Evolutionary conservation across 2,329 filamentous ascomycete genomes (phyloP).

Genomic region (Neofusicoccum umdonicola): DNA sequence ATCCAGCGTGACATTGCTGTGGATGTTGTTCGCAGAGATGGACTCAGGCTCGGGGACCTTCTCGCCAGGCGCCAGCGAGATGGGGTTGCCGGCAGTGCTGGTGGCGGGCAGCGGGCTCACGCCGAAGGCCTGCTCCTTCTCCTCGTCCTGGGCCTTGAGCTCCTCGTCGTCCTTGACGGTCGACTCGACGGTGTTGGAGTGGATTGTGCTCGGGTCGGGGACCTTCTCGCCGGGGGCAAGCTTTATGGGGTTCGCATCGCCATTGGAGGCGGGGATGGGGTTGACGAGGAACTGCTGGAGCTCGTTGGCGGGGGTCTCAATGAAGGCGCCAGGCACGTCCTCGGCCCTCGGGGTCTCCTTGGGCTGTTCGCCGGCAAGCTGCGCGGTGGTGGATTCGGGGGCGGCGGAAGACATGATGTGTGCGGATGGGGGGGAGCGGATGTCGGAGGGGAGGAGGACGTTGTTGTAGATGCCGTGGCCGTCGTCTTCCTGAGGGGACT

Average conservation of each 20-base stretch:
- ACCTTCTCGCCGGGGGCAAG: slow-evolving; percentile 78
- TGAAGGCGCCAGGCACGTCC: slow-evolving; percentile 65
- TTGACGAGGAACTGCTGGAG: slow-evolving; percentile 53
- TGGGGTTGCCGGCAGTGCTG: slow-evolving; percentile 68
- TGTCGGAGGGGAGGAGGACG: slow-evolving; percentile 74
- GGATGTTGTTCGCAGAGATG: slow-evolving; percentile 68
- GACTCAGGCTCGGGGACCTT: slow-evolving; percentile 68
- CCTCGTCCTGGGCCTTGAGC: slow-evolving; percentile 28
- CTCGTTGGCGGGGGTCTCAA: slow-evolving; percentile 64
- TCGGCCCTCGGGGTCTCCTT: slow-evolving; percentile 38
- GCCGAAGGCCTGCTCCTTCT: slow-evolving; percentile 48
- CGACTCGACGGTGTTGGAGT: slow-evolving; percentile 68
- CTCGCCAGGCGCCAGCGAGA: slow-evolving; percentile 76
- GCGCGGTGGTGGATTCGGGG: slow-evolving; percentile 69
- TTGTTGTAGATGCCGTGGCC: slow-evolving; percentile 87
- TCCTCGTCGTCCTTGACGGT: slow-evolving; percentile 41
- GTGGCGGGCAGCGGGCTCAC: slow-evolving; percentile 61
- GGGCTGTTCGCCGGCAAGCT: slow-evolving; percentile 65
- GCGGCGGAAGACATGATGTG: slow-evolving; percentile 65
- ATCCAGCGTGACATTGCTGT: slow-evolving; percentile 64
- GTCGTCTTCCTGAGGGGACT: slow-evolving; percentile 79
- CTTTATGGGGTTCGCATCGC: slow-evolving; percentile 72
- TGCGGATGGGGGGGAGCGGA: slow-evolving; percentile 52
- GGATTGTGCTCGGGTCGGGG: slow-evolving; percentile 64
- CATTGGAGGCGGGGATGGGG: slow-evolving; percentile 58